Base-by-base conservation (phyloP, 345 rosid genomes). In the Adansonia digitata region DNA sequence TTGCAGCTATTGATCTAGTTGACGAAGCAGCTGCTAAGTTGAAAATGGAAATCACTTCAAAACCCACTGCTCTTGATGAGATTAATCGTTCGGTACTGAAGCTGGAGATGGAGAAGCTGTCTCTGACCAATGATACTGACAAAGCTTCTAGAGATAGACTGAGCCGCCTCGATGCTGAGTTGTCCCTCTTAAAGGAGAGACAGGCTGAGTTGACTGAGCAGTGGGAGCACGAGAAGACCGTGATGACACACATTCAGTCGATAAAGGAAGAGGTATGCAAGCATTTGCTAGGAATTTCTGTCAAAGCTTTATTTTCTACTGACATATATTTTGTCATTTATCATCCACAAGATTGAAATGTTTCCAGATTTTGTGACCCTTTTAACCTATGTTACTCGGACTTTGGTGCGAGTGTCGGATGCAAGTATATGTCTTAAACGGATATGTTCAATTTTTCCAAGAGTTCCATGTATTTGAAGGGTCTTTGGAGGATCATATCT, bases 11-110 rank as follows among this genome's bases (percentile, higher is more conserved):
- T 81, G 99, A 96, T 82, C 85, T 96, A 68, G 99, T 96, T 63
- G 99, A 96, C 77, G 99, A 96, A 88, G 99, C 99, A 27, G 99
- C 98, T 4, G 98, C 99, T 52, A 96, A 93, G 81, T 76, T 96
- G 83, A 96, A 96, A 82, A 96, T 96, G 99, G 99, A 96, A 75
- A 96, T 96, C 68, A 96, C 99, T 60, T 93, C 99, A 20, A 96
- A 96, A 81, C 99, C 99, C 39, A 96, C 97, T 76, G 97, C 94
- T 55, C 98, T 96, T 5, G 99, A 96, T 77, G 99, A 93, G 85
- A 93, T 96, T 67, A 88, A 96, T 77, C 94, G 99, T 20, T 82
- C 97, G 1, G 99, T 93, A 45, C 74, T 93, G 81, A 96, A 96
- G 82, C 86, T 96, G 35, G 99, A 96, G 85, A 96, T 96, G 98